These are phyloP conservation scores for Monosporascus sp. DNA, from an alignment of 2,329 filamentous ascomycete genomes.

Conservation along the genomic window DNA sequence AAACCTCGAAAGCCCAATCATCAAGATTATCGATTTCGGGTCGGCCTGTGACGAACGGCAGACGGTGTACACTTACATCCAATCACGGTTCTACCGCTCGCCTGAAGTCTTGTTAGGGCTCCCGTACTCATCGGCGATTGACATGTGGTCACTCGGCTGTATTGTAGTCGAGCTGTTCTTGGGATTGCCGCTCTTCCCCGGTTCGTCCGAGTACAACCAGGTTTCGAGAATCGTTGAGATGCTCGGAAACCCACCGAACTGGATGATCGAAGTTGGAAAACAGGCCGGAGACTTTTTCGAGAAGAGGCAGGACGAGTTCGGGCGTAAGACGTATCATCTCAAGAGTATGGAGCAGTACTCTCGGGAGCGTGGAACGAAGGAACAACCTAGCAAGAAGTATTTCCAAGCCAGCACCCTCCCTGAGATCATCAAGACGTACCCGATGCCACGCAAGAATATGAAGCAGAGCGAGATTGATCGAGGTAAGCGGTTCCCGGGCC, in stretches of 20 bases:
- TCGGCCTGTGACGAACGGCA: slow-evolving; percentile 97
- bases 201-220: slow-evolving; percentile 98
- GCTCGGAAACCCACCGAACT: slow-evolving; percentile 91
- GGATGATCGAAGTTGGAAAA: slow-evolving; percentile 99
- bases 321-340: slow-evolving; percentile 80
- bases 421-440: slow-evolving; percentile 95
- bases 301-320: slow-evolving; percentile 85
- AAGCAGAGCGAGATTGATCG: slow-evolving; percentile 93
- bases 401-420: slow-evolving; percentile 91
- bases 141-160: slow-evolving; percentile 99
- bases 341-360: slow-evolving; percentile 99
- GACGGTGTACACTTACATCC: slow-evolving; percentile 98
- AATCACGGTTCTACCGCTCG: slow-evolving; percentile 95
- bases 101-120: slow-evolving; percentile 93
- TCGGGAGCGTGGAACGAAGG: slow-evolving; percentile 89
- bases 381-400: slow-evolving; percentile 99
- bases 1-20: slow-evolving; percentile 97
- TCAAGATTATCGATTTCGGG: slow-evolving; percentile 99
- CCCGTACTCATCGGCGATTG: slow-evolving; percentile 96
- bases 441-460: slow-evolving; percentile 99
- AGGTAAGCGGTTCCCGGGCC: slow-evolving; percentile 53
- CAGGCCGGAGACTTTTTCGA: slow-evolving; percentile 97
- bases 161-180: slow-evolving; percentile 98
- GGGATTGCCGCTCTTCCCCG: slow-evolving; percentile 88
- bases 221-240: slow-evolving; percentile 97